Evolutionary conservation across 2,329 filamentous ascomycete genomes (phyloP).

Genomic region (Aspergillus brasiliensis): DNA sequence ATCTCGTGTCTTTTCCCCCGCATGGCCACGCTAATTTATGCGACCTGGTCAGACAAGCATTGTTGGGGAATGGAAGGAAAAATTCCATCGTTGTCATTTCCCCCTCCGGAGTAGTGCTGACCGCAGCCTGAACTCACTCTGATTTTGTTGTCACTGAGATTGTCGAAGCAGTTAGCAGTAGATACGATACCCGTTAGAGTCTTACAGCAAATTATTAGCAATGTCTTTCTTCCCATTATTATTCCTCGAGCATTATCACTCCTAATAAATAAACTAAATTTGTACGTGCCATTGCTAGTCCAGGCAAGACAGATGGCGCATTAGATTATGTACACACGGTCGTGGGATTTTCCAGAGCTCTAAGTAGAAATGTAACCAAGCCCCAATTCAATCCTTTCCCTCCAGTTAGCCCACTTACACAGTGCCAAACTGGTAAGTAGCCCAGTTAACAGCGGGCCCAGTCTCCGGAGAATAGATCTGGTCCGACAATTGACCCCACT

Average conservation of each 20-base stretch:
- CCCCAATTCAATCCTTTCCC: background rate
- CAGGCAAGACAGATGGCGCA: background rate
- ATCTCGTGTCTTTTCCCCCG: background rate
- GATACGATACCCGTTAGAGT: conserved; percentile 19
- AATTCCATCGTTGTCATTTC: background rate
- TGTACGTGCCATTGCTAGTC: background rate
- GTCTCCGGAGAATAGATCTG: conserved; percentile 46
- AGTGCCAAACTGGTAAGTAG: conserved; percentile 49
- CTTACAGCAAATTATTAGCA: background rate
- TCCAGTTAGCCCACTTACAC: conserved; percentile 24
- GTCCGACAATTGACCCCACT: conserved; percentile 68
- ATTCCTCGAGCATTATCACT: background rate
- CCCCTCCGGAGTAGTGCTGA: background rate
- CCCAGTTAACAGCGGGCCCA: conserved; percentile 45
- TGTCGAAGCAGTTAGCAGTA: conserved; percentile 5
- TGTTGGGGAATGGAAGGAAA: background rate
- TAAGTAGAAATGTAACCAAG: background rate
- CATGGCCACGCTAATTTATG: background rate
- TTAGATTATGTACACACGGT: conserved; percentile 5
- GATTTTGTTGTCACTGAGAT: background rate
- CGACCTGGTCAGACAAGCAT: background rate
- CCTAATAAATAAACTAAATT: background rate
- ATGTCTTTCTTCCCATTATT: background rate
- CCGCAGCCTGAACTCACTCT: background rate
- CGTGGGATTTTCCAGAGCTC: background rate